Base-by-base conservation (phyloP, 306 rosid genomes). In the Cicer judaicum region DNA sequence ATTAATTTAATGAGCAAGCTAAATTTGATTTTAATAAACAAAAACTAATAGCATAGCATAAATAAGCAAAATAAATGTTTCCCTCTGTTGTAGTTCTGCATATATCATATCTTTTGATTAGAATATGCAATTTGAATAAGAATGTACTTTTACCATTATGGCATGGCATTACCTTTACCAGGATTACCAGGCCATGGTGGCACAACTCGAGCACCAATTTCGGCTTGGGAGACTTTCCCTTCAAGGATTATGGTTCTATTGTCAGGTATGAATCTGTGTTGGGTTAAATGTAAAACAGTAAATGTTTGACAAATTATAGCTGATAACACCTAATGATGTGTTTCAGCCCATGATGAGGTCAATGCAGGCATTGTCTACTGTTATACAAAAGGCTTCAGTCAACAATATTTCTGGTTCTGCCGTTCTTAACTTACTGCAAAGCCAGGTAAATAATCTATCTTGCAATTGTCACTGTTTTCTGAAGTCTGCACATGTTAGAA, bases 111-210 rank as follows among this genome's bases (percentile, higher is more conserved):
- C 46, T 78, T 76, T 61, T 13, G 78, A 39, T 73, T 24, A 56
- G 10, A 68, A 46, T 77, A 43, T 74, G 29, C 64, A 72, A 50
- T 80, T 72, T 65, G 66, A 76, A 74, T 59, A 65, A 39, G 60
- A 50, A 24, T 70, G 65, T 62, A 8, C 78, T 79, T 72, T 63
- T 74, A 72, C 54, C 54, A n/a, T 54, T 5, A 12, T 44, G 38
- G 29, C 42, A 70, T 53, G 46, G 21, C 42, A 68, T 46, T 73
- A 78, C 41, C 60, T 80, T 59, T 55, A 68, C 80, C 84, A 91
- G 98, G 98, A 93, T 88, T 93, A 93, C 84, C 94, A 89, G 81
- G 91, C 96, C 76, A 85, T 93, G 97, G 97, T 93, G 83, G 97
- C 98, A 54, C 98, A 93, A 73, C 94, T 93, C 14, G 98, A 93